Base-by-base conservation (phyloP, 805 yeast genomes). In the Hemisphaericaspora nanyangensis region DNA sequence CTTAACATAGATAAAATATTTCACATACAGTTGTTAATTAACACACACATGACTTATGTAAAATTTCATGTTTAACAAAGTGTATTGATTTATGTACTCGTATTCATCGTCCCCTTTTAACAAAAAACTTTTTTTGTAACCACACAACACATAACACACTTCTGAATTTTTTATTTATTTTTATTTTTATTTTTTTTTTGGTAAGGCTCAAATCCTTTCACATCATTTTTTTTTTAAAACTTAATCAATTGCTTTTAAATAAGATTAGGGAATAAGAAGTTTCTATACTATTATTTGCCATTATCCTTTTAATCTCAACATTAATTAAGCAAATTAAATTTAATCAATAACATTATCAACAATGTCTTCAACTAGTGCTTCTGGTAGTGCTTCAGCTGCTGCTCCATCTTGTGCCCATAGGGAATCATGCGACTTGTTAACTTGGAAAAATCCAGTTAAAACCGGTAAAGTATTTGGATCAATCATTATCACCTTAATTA, bases 381-480 rank as follows among this genome's bases (percentile, higher is more conserved):
- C 34, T 20, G 17, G 17, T 27, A 20, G 34, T 19, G 34, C 25
- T 35, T 13, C 32, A 13, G 16, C 36, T 27, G 31, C 31, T n/a
- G 20, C 35, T 18, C 30, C 27, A 15, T 17, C 29, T 16, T 24
- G 16, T 20, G 12, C 37, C 7, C 15, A 17, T 20, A 20, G 13
- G 16, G 31, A 45, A 13, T 40, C 40, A 19, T 48, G 58, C 49
- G 49, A 52, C 29, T 67, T 85, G 49, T 68, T 86, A 45, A 78
- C 87, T 46, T 85, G 95, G 95, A 67, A 74, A 48, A 70, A 82
- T 56, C 93, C 97, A 31, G 68, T 74, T 47, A 73, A 74, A 56
- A 81, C 96, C 37, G 96, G 84, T 46, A 80, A 81, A 55, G 79
- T 83, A 32, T 77, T 88, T 51, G 93, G 84, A 31, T 70, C 79